Base-by-base conservation (phyloP, 1,284 basidiomycete species). In the Pterula multifida region DNA sequence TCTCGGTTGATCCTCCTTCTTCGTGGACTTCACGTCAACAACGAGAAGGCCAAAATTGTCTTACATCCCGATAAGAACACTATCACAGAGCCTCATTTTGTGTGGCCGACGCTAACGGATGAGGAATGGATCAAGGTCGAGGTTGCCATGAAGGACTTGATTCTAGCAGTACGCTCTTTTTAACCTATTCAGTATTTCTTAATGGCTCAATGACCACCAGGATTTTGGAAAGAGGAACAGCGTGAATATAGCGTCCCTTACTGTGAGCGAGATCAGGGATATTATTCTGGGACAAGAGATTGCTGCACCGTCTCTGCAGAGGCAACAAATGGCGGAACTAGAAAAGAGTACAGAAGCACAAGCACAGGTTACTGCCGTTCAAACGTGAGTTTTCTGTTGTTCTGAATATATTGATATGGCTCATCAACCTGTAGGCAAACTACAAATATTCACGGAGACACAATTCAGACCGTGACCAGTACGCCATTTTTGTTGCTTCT, bases 51-150 rank as follows among this genome's bases (percentile, higher is more conserved):
- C 26, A 99, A 99, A 72, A 85, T 94, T 55, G 88, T 94, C 55
- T 70, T 95, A 32, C 88, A 91, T 56, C 91, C 91, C 0, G 90
- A 94, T 69, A 91, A 92, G 69, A 87, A 84, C 55, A 97, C 94
- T 3, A 84, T 97, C 58, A 98, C 96, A 2, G 92, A 98, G 67
- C 90, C 94, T 48, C 95, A 98, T 68, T 93, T 98, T 66, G 92
- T 98, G 35, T 99, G 95, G 95, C 96, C 96, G 3, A 88, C 92
- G 1, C 73, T 99, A 48, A 74, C 73, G 22, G 95, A 98, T 61
- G 93, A 98, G 57, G 94, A 97, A 59, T 99, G 96, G 96, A 97
- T 98, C 71, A 95, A 96, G 69, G 96, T 98, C 44, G 96, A 99
- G 71, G 90, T 98, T 45, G 94, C 95, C 1, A 84, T 98, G 71